Percentiles rank a stretch among this genome's conserved stretches.
These are phyloP conservation scores for Schizosaccharomyces lindneri DNA, from an alignment of 805 yeast genomes.

Conservation along the genomic window DNA sequence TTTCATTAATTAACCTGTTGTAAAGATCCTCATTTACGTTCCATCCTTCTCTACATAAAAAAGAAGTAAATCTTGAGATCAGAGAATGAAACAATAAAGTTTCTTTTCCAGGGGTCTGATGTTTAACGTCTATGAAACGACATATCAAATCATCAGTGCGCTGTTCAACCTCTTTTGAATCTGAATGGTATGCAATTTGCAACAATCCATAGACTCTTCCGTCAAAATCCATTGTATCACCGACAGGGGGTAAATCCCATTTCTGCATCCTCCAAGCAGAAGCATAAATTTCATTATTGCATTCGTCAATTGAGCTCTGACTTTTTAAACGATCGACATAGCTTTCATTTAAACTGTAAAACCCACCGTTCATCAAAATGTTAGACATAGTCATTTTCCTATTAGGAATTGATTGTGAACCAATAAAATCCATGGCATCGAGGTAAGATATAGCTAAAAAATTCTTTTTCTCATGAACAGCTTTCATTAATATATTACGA, in stretches of 20 bases:
- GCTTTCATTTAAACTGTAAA: constrained; percentile 29
- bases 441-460: constrained; percentile 26
- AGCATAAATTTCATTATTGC: constrained; percentile 18
- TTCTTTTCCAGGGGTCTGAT: too few relatives aligned
- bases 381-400: background rate
- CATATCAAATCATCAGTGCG: too few relatives aligned
- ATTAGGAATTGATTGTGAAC: constrained; percentile 4
- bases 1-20: too few relatives aligned
- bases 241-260: constrained; percentile 41
- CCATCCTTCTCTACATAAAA: too few relatives aligned
- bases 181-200: too few relatives aligned
- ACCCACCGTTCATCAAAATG: constrained; percentile 9
- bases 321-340: constrained; percentile 7
- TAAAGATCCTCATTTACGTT: too few relatives aligned
- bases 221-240: too few relatives aligned
- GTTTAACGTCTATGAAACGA: too few relatives aligned
- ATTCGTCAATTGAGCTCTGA: constrained; percentile 5
- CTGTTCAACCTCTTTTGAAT: too few relatives aligned
- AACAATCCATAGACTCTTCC: too few relatives aligned
- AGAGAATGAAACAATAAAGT: too few relatives aligned
- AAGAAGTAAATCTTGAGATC: too few relatives aligned
- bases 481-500: constrained; percentile 21
- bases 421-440: constrained; percentile 30
- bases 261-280: constrained; percentile 55
- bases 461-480: constrained; percentile 6